A percentile compares a stretch with the other conserved stretches of the same genome.
Evolutionary conservation across 495 filamentous ascomycete genomes (phyloP).

Genomic region (Monascus purpureus): DNA sequence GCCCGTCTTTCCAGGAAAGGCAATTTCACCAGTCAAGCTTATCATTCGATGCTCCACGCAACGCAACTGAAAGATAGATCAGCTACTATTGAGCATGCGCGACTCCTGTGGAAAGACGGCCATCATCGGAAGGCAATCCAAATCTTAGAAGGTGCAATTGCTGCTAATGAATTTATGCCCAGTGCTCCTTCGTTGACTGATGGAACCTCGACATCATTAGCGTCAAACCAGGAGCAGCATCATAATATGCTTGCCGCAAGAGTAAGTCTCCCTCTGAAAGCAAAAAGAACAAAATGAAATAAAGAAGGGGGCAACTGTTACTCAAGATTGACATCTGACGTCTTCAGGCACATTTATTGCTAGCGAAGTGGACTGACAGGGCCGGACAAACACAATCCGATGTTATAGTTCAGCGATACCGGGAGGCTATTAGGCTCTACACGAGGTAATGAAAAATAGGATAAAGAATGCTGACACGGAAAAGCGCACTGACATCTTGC

Average conservation of each 20-base stretch:
- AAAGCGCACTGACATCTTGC: slow-evolving; percentile 5
- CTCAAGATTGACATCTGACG: too few relatives aligned
- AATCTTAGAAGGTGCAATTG: slow-evolving; percentile 69
- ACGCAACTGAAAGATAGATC: slow-evolving; percentile 68
- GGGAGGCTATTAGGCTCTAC: slow-evolving; percentile 45
- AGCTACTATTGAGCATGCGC: slow-evolving; percentile 83
- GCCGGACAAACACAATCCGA: slow-evolving; percentile 79
- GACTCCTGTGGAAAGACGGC: slow-evolving; percentile 87
- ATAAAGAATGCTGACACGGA: background rate
- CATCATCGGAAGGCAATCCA: slow-evolving; percentile 93
- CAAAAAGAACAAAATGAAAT: too few relatives aligned
- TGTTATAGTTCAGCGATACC: slow-evolving; percentile 64
- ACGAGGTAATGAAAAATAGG: slow-evolving; percentile 13
- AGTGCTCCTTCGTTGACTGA: slow-evolving; percentile 32
- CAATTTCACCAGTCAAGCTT: slow-evolving; percentile 68
- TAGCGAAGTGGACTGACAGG: slow-evolving; percentile 93
- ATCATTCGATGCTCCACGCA: slow-evolving; percentile 85
- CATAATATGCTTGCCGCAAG: slow-evolving; percentile 35
- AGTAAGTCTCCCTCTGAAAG: slow-evolving; percentile 12
- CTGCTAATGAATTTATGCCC: slow-evolving; percentile 50
- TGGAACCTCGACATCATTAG: slow-evolving; percentile 15
- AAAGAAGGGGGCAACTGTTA: too few relatives aligned
- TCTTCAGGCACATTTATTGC: slow-evolving; percentile 54
- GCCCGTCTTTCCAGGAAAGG: slow-evolving; percentile 78
- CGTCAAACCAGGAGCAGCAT: slow-evolving; percentile 21